Evolutionary conservation across 441 rosid genomes (phyloP).

Genomic region (Jatropha multifida): DNA sequence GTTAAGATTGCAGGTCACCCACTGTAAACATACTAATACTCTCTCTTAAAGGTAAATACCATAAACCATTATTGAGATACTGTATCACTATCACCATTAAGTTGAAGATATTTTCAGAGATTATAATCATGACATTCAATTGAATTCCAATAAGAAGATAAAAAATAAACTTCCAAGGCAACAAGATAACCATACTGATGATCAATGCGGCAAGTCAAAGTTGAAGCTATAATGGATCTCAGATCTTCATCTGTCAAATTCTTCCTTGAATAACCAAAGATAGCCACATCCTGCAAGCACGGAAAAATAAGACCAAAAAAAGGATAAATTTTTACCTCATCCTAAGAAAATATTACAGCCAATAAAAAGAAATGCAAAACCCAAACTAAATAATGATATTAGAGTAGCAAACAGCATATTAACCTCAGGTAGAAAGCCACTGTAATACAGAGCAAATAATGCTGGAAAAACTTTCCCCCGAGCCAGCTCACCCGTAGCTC

Average conservation of each 20-base stretch:
- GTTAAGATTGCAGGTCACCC: not conserved
- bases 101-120: not conserved
- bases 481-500: constrained; percentile 83
- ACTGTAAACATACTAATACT: not conserved
- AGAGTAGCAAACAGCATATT: constrained; percentile 20
- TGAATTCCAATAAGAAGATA: not conserved
- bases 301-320: constrained; percentile 16
- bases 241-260: constrained; percentile 62
- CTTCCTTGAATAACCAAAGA: constrained; percentile 79
- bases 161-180: not conserved
- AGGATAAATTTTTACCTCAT: not conserved
- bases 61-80: not conserved
- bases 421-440: constrained; percentile 84
- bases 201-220: constrained; percentile 77
- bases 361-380: not conserved
- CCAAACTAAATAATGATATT: not conserved
- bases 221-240: constrained; percentile 69
- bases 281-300: constrained; percentile 54
- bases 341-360: not conserved
- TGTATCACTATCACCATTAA: not conserved
- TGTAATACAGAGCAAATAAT: constrained; percentile 73
- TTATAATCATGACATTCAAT: constrained; percentile 2
- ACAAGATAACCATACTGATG: constrained; percentile 50
- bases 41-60: not conserved
- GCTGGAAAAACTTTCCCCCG: constrained; percentile 71